Base-by-base conservation (phyloP, 2,329 filamentous ascomycete genomes). In the Colletotrichum salicis region DNA sequence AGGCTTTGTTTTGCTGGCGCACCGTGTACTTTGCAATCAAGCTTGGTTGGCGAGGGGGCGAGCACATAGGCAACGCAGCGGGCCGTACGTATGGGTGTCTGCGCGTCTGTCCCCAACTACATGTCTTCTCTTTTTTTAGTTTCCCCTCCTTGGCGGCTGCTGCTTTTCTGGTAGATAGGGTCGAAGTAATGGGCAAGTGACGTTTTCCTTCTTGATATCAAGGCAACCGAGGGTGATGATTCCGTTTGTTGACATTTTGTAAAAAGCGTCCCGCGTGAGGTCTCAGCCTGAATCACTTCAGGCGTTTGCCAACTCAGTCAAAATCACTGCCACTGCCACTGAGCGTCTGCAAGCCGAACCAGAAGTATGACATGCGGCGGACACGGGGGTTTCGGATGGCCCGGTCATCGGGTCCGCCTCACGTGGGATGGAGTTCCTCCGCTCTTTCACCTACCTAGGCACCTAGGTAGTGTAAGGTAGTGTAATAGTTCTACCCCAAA, bases 101-200 rank as follows among this genome's bases (percentile, higher is more conserved):
- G 22, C 35, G 58, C 54, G 69, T 31, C 45, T 41, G 54, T 52
- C 22, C 35, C 31, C 31, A 31, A 19, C 24, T 19, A 27, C 27
- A 37, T 54, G 11, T n/a, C 8, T 35, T 54, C 22, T 35, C 19
- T 52, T 27, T 8, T 52, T 29, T 37, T 22, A 48, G 58, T 51
- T 56, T 52, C 22, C 31, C 22, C 12, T 54, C 37, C 35, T 48
- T 63, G 58, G 69, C 69, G 58, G 31, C 58, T 63, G 64, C 57
- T 59, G 54, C 65, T 71, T 63, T 67, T 52, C 67, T 29, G 65
- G 69, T 71, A 71, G 65, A 71, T 71, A 63, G 54, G 68, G 64
- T 71, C 65, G 64, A 69, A 69, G 59, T 68, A 71, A 71, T 71
- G 69, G 54, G 65, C 58, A 63, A 71, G 69, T 69, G 54, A 69